Evolutionary conservation across 176 grass and related monocot genomes (phyloP), one percentile per base, ranked within the genome.

Genomic region (Ampelocalamus luodianensis): DNA sequence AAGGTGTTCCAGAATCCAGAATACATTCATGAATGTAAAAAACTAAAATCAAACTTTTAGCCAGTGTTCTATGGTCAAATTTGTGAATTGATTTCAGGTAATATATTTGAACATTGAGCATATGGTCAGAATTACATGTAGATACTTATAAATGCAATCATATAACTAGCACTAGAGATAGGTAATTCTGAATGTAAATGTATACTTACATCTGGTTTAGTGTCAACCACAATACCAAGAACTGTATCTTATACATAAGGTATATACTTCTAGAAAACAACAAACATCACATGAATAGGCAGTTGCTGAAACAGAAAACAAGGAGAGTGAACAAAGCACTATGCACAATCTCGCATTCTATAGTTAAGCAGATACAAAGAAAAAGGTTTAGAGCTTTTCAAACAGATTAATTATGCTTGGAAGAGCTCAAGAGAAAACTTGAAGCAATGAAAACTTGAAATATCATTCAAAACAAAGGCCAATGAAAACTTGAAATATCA

Each of bases 181-280:
- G 3, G 51, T 59, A 80, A 27, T 80, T 86, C 18, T 80, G n/a
- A 81, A 80, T 29, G 12, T 22, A 78, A 71, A 83, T 59, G 37
- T 76, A 53, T 70, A 96, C 93, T 96, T 90, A 96, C 97, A 76
- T 96, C 93, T 88, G 92, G 87, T 83, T 87, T 96, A 61, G 72
- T 91, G 86, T 94, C 92, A 54, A 96, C 90, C 73, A 94, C 90
- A 85, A 94, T 69, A 40, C 93, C 91, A 84, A 99, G 91, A 91
- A 99, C 81, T 44, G 81, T 85, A 88, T 96, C 91, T 81, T 89
- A 92, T 43, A 86, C 81, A n/a, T 64, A 91, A 80, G 93, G 91
- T 79, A 84, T 45, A 90, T 99, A 99, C 93, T 96, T 88, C 79
- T 13, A 76, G 83, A 78, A 34, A 79, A n/a, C n/a, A n/a, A n/a